Evolutionary conservation across 768 basidiomycete genomes (phyloP), one percentile per base, ranked within the genome.

Genomic region (Lentinus brumalis): DNA sequence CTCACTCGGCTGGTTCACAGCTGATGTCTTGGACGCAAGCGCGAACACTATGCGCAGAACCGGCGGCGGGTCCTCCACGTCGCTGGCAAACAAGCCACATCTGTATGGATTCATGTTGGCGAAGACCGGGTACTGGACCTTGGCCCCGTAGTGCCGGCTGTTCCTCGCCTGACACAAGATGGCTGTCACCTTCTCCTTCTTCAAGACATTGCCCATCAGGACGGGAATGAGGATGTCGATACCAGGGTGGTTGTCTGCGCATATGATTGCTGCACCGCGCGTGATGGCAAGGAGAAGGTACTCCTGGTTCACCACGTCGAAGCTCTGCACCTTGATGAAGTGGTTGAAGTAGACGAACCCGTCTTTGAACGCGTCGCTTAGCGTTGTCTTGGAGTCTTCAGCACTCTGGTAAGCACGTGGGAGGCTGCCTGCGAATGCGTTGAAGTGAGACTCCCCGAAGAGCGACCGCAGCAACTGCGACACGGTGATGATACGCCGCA

Each of bases 271-370:
- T 8, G 69, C 72, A 16, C 74, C 73, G 38, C 69, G 69, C 38
- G 55, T 53, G 50, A 72, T 60, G 40, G 69, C 45, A 30, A 15
- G 21, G 66, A 59, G 68, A 9, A 74, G 69, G 50, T 58, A 67
- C 35, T 61, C 35, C 41, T 46, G 58, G 57, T 68, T 65, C 21
- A 74, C 53, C 38, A 67, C 39, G 5, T 32, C 50, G 29, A 18
- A 45, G 30, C 71, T 61, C 32, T 66, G 40, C 31, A 70, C 60
- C 53, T 73, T 72, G 66, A 75, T 63, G 51, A 74, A 71, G 58
- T 75, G 73, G 53, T 67, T 75, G 67, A 74, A 74, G 59, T 74
- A 67, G 44, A 74, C 64, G 2, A 42, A 45, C 5, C 62, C 53
- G 12, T 67, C 50, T 4, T 29, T 46, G 59, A 74, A 73, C 14